Percentiles rank a stretch among this genome's conserved stretches.
Evolutionary conservation across 441 rosid species (phyloP).

Genomic region (Populus hybrid): DNA sequence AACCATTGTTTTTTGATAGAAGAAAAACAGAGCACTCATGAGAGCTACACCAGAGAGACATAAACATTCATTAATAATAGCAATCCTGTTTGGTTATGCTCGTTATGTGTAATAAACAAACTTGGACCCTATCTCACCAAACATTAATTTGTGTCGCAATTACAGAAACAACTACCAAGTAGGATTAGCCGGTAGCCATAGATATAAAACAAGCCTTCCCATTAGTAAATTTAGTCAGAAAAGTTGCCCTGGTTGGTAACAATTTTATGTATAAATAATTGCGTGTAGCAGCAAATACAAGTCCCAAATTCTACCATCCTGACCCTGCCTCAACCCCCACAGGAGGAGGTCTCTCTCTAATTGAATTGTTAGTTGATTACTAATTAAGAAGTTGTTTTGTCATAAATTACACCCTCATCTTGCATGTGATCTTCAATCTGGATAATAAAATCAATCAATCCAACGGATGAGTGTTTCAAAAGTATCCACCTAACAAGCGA

Average conservation of each 20-base stretch:
- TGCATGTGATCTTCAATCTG: neutral
- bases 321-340: neutral
- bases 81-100: neutral
- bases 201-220: neutral
- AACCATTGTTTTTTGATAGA: too few relatives aligned
- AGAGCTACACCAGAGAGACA: neutral
- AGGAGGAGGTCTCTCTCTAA: neutral
- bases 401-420: neutral
- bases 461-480: neutral
- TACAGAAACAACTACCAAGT: conserved; percentile 3
- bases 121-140: conserved; percentile 12
- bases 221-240: neutral
- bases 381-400: neutral
- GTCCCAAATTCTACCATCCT: too few relatives aligned
- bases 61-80: neutral
- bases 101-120: conserved; percentile 3
- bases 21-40: neutral
- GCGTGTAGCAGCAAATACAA: neutral
- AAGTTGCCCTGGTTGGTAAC: neutral
- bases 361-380: neutral
- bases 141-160: neutral
- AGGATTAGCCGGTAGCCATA: neutral
- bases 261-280: too few relatives aligned
- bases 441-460: neutral
- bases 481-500: neutral